Base-by-base conservation (phyloP, 23 red algal species). In the Gracilaria gracilis region DNA sequence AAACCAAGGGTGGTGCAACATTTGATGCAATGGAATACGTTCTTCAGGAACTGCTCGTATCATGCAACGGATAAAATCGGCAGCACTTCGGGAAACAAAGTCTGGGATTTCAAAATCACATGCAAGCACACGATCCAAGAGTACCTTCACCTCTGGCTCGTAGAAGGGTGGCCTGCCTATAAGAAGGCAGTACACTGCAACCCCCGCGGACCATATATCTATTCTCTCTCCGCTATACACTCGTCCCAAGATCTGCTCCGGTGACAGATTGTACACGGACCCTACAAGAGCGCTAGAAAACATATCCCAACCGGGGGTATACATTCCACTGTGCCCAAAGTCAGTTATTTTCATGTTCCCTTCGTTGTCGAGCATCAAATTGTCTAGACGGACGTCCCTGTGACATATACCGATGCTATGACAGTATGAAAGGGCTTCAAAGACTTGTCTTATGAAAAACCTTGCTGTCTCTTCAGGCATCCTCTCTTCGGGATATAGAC, bases 241-340 rank as follows among this genome's bases (percentile, higher is more conserved):
- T 0, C 81, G 62, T 28, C 97, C 97, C n/a, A 85, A 48, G 12
- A 99, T 86, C 79, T 96, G 93, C 74, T 99, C 97, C 0, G 97
- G 97, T 27, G 94, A 93, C 17, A 99, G 59, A 57, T 95, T 96
- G 84, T 93, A 96, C 20, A 99, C 65, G 47, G 94, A 96, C 0
- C 97, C 97, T 16, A 96, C 93, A 25, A 99, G 88, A 36, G 94
- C 83, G 36, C 94, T 96, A 13, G 88, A 93, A 66, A 96, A 96
- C 65, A 96, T 79, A 89, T 99, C 97, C 97, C 97, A 99, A 0
- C 94, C 97, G 16, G 91, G 82, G 0, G 91, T 95, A 59, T 92
- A 99, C 62, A 99, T 89, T n/a, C 94, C 94, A 25, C 86, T 89
- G 48, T 99, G 97, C 0, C 97, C 97, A 88, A 99, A 99, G 62